These are phyloP conservation scores for Fusarium subtropicale DNA, from an alignment of 2,329 filamentous ascomycete species.

Conservation along the genomic window DNA sequence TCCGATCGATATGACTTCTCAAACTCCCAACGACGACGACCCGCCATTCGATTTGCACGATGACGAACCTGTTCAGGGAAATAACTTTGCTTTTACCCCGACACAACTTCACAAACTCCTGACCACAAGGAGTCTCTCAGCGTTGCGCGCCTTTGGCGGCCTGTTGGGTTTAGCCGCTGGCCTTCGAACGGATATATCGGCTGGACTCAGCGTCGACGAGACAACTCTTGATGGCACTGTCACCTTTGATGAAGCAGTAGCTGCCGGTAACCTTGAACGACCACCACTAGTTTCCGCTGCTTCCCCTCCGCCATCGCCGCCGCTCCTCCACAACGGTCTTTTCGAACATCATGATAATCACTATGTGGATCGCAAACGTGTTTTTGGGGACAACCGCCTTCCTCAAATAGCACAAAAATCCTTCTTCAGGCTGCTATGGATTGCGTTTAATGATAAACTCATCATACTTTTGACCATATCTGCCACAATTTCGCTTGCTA, in stretches of 20 bases:
- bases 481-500: constrained; percentile 77
- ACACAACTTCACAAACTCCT: constrained; percentile 65
- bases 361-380: constrained; percentile 71
- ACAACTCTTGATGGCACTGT: constrained; percentile 57
- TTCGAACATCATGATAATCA: constrained; percentile 46
- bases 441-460: constrained; percentile 85
- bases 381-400: constrained; percentile 72
- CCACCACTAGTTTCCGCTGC: constrained; percentile 41
- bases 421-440: constrained; percentile 76
- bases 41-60: constrained; percentile 45
- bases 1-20: constrained; percentile 19
- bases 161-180: constrained; percentile 64
- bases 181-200: constrained; percentile 59
- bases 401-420: constrained; percentile 74
- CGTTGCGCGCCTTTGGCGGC: constrained; percentile 65
- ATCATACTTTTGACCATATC: constrained; percentile 77
- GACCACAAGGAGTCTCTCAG: constrained; percentile 61
- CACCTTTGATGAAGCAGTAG: constrained; percentile 62
- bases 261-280: constrained; percentile 52
- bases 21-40: constrained; percentile 8
- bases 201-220: constrained; percentile 65
- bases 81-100: constrained; percentile 66
- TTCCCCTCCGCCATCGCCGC: constrained; percentile 38
- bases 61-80: constrained; percentile 49
- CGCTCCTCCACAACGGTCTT: constrained; percentile 46